These are phyloP conservation scores for Aspergillus bertholletiae DNA, from an alignment of 495 filamentous ascomycete species.

Conservation along the genomic window DNA sequence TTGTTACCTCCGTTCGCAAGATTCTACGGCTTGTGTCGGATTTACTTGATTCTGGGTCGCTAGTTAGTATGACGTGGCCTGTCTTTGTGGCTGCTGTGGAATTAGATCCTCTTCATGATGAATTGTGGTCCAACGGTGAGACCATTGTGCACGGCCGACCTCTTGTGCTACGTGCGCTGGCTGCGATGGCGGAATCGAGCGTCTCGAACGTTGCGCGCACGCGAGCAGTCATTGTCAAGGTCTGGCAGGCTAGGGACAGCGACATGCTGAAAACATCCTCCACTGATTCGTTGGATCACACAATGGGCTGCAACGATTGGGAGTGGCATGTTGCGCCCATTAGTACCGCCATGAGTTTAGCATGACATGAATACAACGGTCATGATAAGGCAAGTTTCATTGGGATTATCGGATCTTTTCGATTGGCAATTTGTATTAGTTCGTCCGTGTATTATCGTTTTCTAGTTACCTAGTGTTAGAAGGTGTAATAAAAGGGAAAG, in stretches of 20 bases:
- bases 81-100: constrained; percentile 45
- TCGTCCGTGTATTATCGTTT: no score
- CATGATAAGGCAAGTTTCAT: background rate
- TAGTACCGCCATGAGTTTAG: constrained; percentile 40
- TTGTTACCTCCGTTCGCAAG: constrained; percentile 31
- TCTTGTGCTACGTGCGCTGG: constrained; percentile 37
- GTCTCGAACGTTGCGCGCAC: constrained; percentile 41
- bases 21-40: constrained; percentile 33
- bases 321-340: constrained; percentile 41
- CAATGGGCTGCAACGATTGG: constrained; percentile 33
- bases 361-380: constrained; percentile 20
- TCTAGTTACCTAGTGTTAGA: no score
- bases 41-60: constrained; percentile 28
- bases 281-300: constrained; percentile 5
- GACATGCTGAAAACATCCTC: constrained; percentile 27
- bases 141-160: constrained; percentile 28
- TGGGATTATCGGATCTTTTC: background rate
- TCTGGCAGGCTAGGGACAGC: constrained; percentile 42
- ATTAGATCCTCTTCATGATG: constrained; percentile 37
- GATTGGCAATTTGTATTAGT: background rate
- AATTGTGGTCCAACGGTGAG: constrained; percentile 27
- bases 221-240: constrained; percentile 37
- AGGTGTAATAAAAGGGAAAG: background rate
- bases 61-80: constrained; percentile 40
- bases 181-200: constrained; percentile 37